phyloP scores from a whole-genome alignment of 768 basidiomycete species.

The Gelatoporia subvermispora region DNA sequence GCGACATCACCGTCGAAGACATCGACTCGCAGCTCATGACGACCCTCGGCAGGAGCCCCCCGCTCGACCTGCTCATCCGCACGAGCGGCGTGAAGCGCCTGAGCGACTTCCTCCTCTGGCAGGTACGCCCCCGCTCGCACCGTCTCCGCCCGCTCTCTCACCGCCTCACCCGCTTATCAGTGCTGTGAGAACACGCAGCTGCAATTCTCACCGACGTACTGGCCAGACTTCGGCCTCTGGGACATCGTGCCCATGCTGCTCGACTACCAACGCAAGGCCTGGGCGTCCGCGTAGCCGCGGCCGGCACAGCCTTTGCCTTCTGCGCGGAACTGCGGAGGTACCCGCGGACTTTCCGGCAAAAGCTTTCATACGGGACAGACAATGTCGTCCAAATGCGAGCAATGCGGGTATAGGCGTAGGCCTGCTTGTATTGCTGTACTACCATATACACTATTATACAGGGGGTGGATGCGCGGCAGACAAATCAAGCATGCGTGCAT shows the following conservation, averaged over 20 bases:
- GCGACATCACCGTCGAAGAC: slow-evolving; percentile 59
- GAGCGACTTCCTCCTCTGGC: slow-evolving; percentile 93
- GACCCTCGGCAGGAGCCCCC: slow-evolving; percentile 59
- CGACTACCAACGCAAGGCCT: slow-evolving; percentile 78
- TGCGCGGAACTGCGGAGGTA: no score
- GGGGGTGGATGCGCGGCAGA: no score
- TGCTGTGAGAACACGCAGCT: slow-evolving; percentile 80
- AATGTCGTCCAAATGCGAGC: no score
- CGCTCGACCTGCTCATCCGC: slow-evolving; percentile 84
- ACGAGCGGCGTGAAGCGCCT: slow-evolving; percentile 88
- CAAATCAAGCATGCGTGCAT: no score
- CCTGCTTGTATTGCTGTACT: no score
- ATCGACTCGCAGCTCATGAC: slow-evolving; percentile 69
- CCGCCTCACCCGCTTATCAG: slow-evolving; percentile 33
- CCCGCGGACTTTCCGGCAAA: no score
- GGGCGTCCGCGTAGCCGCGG: slow-evolving; percentile 26
- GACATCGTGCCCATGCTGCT: slow-evolving; percentile 87
- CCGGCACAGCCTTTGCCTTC: no score
- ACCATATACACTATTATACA: no score
- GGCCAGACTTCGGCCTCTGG: slow-evolving; percentile 89
- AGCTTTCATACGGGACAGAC: no score
- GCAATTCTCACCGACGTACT: slow-evolving; percentile 79
- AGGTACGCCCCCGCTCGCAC: slow-evolving; percentile 46
- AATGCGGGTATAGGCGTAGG: no score
- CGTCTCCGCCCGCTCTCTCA: background rate